Evolutionary conservation across 2,329 filamentous ascomycete genomes (phyloP).

Genomic region (Cercospora sp.): DNA sequence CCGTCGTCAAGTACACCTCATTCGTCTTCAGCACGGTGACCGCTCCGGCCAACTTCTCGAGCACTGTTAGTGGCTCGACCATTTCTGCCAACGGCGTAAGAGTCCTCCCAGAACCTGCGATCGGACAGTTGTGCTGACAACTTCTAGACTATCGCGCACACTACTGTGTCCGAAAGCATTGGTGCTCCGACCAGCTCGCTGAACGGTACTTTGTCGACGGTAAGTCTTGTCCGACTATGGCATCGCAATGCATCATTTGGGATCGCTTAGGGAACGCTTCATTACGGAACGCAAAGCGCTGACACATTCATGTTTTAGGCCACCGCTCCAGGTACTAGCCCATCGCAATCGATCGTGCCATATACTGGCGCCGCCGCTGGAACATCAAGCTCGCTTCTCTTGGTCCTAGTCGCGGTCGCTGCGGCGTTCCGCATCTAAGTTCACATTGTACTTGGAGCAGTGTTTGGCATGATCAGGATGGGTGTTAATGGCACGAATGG

Average conservation of each 20-base stretch:
- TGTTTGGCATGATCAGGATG: background rate
- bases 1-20: conserved; percentile 1
- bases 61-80: background rate
- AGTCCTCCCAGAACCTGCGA: background rate
- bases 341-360: conserved; percentile 14
- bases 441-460: background rate
- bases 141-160: background rate
- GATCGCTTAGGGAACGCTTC: background rate
- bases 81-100: conserved; percentile 11
- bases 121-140: background rate
- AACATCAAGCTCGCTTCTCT: background rate
- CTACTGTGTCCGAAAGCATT: conserved; percentile 1
- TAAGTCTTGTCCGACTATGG: background rate
- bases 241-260: background rate
- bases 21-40: conserved; percentile 10
- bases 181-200: conserved; percentile 1
- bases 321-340: background rate
- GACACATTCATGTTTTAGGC: background rate
- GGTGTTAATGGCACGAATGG: background rate
- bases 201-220: conserved; percentile 18
- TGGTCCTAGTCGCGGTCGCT: background rate
- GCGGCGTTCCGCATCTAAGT: background rate
- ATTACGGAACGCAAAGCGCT: background rate
- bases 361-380: conserved; percentile 10
- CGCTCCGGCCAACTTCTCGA: conserved; percentile 1